A percentile compares a stretch with the other conserved stretches of the same genome.
Conservation (phyloP, 2,329 filamentous ascomycete genomes). For the Penicillium nordicum region DNA sequence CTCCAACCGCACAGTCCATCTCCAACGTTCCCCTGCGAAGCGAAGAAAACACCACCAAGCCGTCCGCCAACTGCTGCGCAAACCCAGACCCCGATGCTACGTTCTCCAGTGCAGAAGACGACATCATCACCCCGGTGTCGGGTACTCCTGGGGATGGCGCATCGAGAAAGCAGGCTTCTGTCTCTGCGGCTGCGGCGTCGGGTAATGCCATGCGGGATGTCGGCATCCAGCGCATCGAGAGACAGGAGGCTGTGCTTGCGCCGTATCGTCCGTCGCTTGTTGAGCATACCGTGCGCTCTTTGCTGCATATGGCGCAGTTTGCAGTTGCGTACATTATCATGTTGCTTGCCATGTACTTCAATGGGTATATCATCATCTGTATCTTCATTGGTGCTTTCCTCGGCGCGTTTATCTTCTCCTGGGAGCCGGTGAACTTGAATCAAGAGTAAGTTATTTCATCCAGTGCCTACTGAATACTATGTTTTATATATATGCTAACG, state of each 20-base stretch:
- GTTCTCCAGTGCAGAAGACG: background rate
- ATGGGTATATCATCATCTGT: constrained; percentile 74
- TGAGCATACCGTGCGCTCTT: constrained; percentile 65
- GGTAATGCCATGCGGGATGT: background rate
- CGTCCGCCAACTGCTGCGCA: background rate
- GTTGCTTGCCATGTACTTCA: constrained; percentile 64
- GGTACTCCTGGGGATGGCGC: background rate
- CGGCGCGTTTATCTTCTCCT: constrained; percentile 70
- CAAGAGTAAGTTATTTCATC: background rate
- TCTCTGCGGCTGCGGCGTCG: background rate
- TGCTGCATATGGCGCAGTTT: constrained; percentile 69
- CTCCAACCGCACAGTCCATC: background rate
- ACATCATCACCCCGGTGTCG: background rate
- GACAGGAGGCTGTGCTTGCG: background rate
- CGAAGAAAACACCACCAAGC: background rate
- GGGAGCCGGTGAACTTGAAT: constrained; percentile 49
- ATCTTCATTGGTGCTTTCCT: constrained; percentile 74
- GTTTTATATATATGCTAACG: background rate
- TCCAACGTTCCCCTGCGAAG: background rate
- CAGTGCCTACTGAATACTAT: no score
- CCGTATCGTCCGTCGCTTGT: constrained; percentile 56
- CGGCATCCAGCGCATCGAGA: background rate
- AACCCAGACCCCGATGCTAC: background rate
- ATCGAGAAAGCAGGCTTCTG: background rate
- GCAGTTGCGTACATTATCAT: constrained; percentile 76